A percentile compares a stretch with the other conserved stretches of the same genome.
These are phyloP conservation scores for Cryptococcus deneoformans DNA, from an alignment of 1,284 basidiomycete genomes.

Conservation along the genomic window DNA sequence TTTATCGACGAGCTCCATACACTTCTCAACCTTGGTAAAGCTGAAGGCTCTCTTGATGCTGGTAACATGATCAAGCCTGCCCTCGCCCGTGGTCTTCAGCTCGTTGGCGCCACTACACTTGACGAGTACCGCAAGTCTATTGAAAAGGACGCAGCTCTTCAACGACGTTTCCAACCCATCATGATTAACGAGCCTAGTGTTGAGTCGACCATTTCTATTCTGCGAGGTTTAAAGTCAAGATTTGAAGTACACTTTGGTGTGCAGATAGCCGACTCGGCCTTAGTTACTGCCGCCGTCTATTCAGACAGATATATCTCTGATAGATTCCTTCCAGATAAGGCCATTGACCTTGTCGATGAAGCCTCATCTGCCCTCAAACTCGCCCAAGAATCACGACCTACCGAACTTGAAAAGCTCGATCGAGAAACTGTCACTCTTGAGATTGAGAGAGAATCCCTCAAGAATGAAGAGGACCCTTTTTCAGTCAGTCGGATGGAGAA, in stretches of 20 bases:
- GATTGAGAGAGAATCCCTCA: conserved; percentile 83
- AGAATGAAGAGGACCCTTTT: conserved; percentile 81
- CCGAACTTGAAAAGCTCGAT: conserved; percentile 77
- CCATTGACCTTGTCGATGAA: conserved; percentile 81
- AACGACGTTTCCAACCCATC: conserved; percentile 85
- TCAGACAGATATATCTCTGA: conserved; percentile 79
- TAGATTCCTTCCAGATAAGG: conserved; percentile 84
- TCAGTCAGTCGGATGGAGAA: conserved; percentile 66
- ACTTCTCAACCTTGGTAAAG: conserved; percentile 70
- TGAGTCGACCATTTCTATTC: conserved; percentile 80
- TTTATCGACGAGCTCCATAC: conserved; percentile 86
- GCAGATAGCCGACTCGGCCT: conserved; percentile 78
- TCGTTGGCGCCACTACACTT: conserved; percentile 83
- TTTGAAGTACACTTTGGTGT: conserved; percentile 91
- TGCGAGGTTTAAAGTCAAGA: conserved; percentile 76
- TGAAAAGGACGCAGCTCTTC: conserved; percentile 86
- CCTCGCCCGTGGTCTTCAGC: conserved; percentile 76
- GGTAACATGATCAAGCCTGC: conserved; percentile 64
- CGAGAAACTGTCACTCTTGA: conserved; percentile 80
- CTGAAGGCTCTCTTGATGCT: conserved; percentile 87
- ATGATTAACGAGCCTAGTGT: conserved; percentile 83
- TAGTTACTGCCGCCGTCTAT: conserved; percentile 82
- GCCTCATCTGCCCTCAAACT: conserved; percentile 83
- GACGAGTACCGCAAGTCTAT: conserved; percentile 91
- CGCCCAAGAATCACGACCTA: conserved; percentile 86